phyloP scores from a whole-genome alignment of 1,284 basidiomycete species.

The Garcileccinum viscosum region DNA sequence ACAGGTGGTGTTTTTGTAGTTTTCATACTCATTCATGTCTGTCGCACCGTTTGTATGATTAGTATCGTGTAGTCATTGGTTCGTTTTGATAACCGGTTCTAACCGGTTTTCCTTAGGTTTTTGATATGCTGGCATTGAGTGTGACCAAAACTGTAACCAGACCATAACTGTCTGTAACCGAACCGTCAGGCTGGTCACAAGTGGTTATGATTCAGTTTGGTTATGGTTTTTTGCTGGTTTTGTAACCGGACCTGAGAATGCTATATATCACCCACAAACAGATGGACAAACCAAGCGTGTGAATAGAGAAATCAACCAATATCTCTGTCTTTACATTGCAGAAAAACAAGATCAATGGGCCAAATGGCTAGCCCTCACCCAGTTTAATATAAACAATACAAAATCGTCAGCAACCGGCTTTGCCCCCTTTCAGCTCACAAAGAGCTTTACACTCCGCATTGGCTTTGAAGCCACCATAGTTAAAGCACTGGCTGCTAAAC shows the following conservation, averaged over 20 bases:
- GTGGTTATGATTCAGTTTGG: not conserved
- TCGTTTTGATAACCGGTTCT: not conserved
- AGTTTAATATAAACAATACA: too few species aligned
- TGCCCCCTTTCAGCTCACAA: too few species aligned
- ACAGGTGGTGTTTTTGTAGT: not conserved
- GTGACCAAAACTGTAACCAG: not conserved
- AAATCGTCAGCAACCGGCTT: too few species aligned
- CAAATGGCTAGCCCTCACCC: too few species aligned
- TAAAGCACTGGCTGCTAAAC: too few species aligned
- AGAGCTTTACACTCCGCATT: too few species aligned
- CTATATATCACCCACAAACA: too few species aligned
- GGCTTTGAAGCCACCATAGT: too few species aligned
- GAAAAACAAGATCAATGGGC: too few species aligned
- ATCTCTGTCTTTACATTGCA: too few species aligned
- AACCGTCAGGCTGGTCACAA: not conserved
- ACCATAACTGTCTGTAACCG: not conserved
- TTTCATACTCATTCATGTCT: not conserved
- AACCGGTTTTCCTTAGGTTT: not conserved
- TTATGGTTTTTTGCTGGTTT: not conserved
- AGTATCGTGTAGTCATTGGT: not conserved
- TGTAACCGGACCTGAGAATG: not conserved
- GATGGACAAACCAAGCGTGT: too few species aligned
- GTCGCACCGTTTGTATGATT: not conserved
- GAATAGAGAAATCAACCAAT: too few species aligned
- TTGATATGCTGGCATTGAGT: not conserved